These are phyloP conservation scores for Leishmania martiniquensis DNA, from an alignment of 208 protist genomes.

Conservation along the genomic window DNA sequence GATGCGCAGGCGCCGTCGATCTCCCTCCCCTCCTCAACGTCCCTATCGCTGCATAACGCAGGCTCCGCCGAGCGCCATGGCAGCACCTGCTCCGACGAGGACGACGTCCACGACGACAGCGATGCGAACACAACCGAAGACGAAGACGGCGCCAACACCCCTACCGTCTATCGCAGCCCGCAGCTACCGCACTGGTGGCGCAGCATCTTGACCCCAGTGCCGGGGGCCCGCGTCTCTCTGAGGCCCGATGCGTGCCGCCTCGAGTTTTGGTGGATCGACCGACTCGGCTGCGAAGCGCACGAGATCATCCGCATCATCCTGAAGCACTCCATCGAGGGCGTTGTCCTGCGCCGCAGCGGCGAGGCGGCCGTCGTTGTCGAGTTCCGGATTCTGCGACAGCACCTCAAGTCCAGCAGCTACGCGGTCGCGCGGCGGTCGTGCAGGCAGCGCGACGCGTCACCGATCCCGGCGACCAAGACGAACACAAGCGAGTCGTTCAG, in stretches of 20 bases:
- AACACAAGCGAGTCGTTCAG: slow-evolving; percentile 1
- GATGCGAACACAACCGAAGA: slow-evolving; percentile 9
- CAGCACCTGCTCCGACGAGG: background rate
- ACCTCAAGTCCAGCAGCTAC: slow-evolving; percentile 18
- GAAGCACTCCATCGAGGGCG: slow-evolving; percentile 20
- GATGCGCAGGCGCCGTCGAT: background rate
- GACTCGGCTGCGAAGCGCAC: slow-evolving; percentile 35
- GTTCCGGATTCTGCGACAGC: slow-evolving; percentile 17
- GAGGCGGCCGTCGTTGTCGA: slow-evolving; percentile 28
- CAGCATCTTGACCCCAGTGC: slow-evolving; percentile 26
- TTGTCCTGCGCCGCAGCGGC: slow-evolving; percentile 22
- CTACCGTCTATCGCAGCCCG: slow-evolving; percentile 25
- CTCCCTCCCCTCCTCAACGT: background rate
- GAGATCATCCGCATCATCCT: slow-evolving; percentile 26
- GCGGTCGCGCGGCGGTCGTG: background rate
- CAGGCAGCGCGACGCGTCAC: background rate
- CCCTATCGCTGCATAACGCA: background rate
- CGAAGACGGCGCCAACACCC: slow-evolving; percentile 25
- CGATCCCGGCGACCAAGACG: background rate
- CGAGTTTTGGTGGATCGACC: slow-evolving; percentile 44
- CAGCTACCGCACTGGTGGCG: slow-evolving; percentile 37
- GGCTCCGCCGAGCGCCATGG: slow-evolving; percentile 3
- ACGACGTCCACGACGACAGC: slow-evolving; percentile 11
- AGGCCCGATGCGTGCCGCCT: slow-evolving; percentile 12
- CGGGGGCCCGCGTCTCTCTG: slow-evolving; percentile 24